Conservation (phyloP, 2,329 filamentous ascomycete genomes). For the Triangularia setosa region DNA sequence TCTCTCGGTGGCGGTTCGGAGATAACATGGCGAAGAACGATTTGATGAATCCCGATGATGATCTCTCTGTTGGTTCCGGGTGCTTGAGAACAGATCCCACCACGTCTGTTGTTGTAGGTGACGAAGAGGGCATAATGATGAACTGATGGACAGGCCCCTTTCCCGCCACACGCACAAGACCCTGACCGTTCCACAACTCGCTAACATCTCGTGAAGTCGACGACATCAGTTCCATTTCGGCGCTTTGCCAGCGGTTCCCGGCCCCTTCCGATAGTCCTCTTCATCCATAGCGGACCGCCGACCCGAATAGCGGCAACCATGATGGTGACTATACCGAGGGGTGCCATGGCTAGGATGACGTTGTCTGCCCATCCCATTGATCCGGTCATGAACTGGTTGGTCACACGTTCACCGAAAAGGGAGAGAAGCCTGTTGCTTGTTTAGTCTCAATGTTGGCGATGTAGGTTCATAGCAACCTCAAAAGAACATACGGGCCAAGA, state of each 20-base stretch:
- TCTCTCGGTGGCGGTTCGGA: not conserved
- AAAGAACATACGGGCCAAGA: not conserved
- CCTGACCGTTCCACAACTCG: constrained; percentile 40
- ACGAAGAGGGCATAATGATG: not conserved
- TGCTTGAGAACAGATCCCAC: not conserved
- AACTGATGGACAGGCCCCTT: constrained; percentile 5
- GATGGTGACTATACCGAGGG: constrained; percentile 42
- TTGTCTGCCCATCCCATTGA: constrained; percentile 39
- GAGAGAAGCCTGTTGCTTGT: constrained; percentile 4
- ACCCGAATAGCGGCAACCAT: constrained; percentile 43
- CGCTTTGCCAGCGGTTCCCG: constrained; percentile 39
- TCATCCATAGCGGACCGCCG: constrained; percentile 39
- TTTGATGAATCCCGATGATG: not conserved
- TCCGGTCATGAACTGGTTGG: constrained; percentile 46
- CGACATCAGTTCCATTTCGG: constrained; percentile 42
- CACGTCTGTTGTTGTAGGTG: not conserved
- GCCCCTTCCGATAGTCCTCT: constrained; percentile 43
- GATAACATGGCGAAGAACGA: not conserved
- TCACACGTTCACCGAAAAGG: constrained; percentile 42
- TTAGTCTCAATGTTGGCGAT: not conserved
- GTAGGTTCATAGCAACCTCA: too few relatives aligned
- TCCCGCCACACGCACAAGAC: constrained; percentile 29
- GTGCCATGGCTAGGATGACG: constrained; percentile 44
- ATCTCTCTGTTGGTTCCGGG: not conserved
- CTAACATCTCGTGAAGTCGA: constrained; percentile 44